These are phyloP conservation scores for Ophiostoma perfectum DNA, from an alignment of 2,329 filamentous ascomycete genomes.

Conservation along the genomic window DNA sequence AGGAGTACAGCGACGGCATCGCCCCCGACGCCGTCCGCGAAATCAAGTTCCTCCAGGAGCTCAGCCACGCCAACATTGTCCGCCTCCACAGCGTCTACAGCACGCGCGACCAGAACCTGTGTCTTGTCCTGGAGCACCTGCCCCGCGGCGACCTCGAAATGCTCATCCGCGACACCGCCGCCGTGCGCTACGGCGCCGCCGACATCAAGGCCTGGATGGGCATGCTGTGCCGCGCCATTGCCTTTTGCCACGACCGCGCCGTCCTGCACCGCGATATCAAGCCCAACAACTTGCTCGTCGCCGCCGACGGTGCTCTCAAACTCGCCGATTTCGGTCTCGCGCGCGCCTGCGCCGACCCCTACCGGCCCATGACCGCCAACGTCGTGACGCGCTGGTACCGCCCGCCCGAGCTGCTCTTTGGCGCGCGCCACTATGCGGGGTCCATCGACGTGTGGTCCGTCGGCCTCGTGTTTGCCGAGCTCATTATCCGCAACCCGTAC, in stretches of 20 bases:
- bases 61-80: conserved; percentile 94
- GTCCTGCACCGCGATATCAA: conserved; percentile 97
- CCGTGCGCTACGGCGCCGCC: conserved; percentile 73
- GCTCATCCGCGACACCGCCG: conserved; percentile 77
- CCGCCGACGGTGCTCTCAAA: conserved; percentile 87
- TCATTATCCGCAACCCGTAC: conserved; percentile 76
- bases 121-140: conserved; percentile 88
- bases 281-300: conserved; percentile 94
- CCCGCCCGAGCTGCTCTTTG: conserved; percentile 88
- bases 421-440: conserved; percentile 80
- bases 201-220: conserved; percentile 99
- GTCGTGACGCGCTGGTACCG: conserved; percentile 98
- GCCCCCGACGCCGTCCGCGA: conserved; percentile 93
- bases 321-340: conserved; percentile 97
- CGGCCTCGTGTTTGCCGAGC: conserved; percentile 86
- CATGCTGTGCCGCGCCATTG: conserved; percentile 87
- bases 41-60: conserved; percentile 90
- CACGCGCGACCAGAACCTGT: conserved; percentile 93
- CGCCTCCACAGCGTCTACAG: conserved; percentile 87
- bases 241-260: conserved; percentile 95
- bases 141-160: conserved; percentile 92
- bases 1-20: conserved; percentile 84
- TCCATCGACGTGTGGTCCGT: conserved; percentile 94
- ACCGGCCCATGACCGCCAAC: conserved; percentile 81
- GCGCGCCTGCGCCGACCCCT: conserved; percentile 81